Evolutionary conservation across 495 filamentous ascomycete species (phyloP).

Genomic region (Barbatosphaeria neglecta): DNA sequence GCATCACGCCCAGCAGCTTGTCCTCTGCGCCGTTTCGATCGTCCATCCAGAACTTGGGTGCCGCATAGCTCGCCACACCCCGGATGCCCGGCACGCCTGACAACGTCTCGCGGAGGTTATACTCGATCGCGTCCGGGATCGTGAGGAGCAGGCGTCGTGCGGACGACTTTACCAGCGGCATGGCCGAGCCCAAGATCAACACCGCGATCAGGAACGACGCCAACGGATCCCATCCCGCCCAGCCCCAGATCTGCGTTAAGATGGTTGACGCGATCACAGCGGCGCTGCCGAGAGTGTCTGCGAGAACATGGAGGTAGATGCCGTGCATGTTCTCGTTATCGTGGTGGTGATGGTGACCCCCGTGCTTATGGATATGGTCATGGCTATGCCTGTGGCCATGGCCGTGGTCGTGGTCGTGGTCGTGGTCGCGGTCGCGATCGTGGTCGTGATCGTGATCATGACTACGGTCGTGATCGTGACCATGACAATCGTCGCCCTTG

Average conservation of each 20-base stretch:
- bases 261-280: constrained; percentile 89
- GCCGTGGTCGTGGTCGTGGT: constrained; percentile 22
- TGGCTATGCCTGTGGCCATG: constrained; percentile 16
- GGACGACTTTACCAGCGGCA: constrained; percentile 76
- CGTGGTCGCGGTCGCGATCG: constrained; percentile 43
- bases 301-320: constrained; percentile 94
- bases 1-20: constrained; percentile 63
- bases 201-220: constrained; percentile 90
- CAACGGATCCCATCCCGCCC: constrained; percentile 91
- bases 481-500: constrained; percentile 21
- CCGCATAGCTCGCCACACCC: constrained; percentile 76
- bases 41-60: constrained; percentile 89
- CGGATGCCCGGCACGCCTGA: constrained; percentile 70
- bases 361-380: constrained; percentile 18
- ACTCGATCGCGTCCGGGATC: constrained; percentile 77
- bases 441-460: constrained; percentile 47
- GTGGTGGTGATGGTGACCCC: constrained; percentile 38
- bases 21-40: constrained; percentile 45
- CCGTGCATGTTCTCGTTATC: constrained; percentile 98
- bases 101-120: constrained; percentile 73
- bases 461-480: constrained; percentile 17
- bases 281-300: constrained; percentile 87
- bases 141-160: constrained; percentile 73
- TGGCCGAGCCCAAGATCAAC: constrained; percentile 78
- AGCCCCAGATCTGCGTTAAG: constrained; percentile 72